Base-by-base conservation (phyloP, 306 rosid species). In the Delonix regia region DNA sequence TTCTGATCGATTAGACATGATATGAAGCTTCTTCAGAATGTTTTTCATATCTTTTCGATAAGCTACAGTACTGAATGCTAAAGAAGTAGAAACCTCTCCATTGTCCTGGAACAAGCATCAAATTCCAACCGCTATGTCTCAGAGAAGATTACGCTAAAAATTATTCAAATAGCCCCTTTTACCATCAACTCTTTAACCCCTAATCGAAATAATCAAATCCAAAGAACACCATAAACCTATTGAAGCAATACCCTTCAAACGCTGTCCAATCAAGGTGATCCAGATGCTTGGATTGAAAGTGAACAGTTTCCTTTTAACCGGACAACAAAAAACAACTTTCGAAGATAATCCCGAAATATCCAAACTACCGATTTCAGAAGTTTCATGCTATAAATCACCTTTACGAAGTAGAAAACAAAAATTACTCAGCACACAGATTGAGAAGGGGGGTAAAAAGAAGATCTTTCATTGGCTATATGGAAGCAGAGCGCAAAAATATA, bases 11-110 rank as follows among this genome's bases (percentile, higher is more conserved):
- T 83, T 84, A 69, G 98, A 83, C 98, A 91, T 84, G 81, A 93
- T 91, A 72, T 95, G 98, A 38, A 93, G 93, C 89, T 93, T 95
- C 92, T 93, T 93, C 60, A 95, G 89, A 76, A 95, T 86, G 90
- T 93, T 93, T 92, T 93, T 95, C 99, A 95, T 95, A 77, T 49
- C 88, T 83, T 41, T 78, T 88, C 84, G 38, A 75, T 34, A 74
- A 63, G 72, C 74, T n/a, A 47, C 11, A 75, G 66, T 56, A 59
- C 22, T 52, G 83, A 87, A 85, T 80, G 86, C 81, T 82, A 93
- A 80, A 90, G 85, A 75, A 87, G 75, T 61, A 86, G 63, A 85
- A 85, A 65, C 84, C 75, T 78, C 89, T 88, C 98, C 97, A 93
- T 89, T 87, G 86, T 80, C 81, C 82, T 59, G 79, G 89, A 78